phyloP scores from a whole-genome alignment of 2,329 filamentous ascomycete genomes.

The Eurotiales sp. region DNA sequence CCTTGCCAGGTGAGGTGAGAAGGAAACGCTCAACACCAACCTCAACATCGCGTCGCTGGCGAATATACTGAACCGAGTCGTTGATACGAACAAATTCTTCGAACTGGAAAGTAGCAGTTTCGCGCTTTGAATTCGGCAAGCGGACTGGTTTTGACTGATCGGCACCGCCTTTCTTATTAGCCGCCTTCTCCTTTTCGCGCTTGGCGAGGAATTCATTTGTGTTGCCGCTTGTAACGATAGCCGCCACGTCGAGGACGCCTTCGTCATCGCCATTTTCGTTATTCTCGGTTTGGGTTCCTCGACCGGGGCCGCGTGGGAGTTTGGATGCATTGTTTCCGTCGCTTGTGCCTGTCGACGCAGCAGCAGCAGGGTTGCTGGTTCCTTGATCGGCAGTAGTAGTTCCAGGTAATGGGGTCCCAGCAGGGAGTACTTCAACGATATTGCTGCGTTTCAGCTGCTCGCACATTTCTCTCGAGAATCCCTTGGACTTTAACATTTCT shows the following conservation, averaged over 20 bases:
- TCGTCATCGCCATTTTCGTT: conserved; percentile 50
- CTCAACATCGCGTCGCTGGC: conserved; percentile 54
- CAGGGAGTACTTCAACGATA: conserved; percentile 59
- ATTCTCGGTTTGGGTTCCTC: conserved; percentile 51
- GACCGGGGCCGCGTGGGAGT: conserved; percentile 51
- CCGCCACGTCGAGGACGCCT: conserved; percentile 61
- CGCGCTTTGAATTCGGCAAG: conserved; percentile 57
- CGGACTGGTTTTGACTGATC: conserved; percentile 45
- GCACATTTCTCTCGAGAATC: conserved; percentile 60
- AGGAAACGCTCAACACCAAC: conserved; percentile 61
- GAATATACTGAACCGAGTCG: conserved; percentile 49
- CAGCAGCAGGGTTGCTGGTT: conserved; percentile 52
- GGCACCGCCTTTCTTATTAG: conserved; percentile 47
- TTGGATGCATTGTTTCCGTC: conserved; percentile 39
- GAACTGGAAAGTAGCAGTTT: conserved; percentile 58
- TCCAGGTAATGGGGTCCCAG: conserved; percentile 52
- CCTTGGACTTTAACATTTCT: conserved; percentile 59
- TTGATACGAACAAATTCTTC: conserved; percentile 56
- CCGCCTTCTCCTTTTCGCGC: conserved; percentile 61
- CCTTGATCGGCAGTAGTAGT: conserved; percentile 32
- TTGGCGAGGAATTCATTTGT: conserved; percentile 61
- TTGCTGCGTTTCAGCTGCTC: conserved; percentile 62
- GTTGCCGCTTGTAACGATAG: conserved; percentile 59
- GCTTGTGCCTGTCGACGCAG: conserved; percentile 53
- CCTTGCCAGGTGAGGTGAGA: conserved; percentile 44